These are phyloP conservation scores for Diophrys appendiculata DNA, from an alignment of 73 alveolate genomes.

Conservation along the genomic window DNA sequence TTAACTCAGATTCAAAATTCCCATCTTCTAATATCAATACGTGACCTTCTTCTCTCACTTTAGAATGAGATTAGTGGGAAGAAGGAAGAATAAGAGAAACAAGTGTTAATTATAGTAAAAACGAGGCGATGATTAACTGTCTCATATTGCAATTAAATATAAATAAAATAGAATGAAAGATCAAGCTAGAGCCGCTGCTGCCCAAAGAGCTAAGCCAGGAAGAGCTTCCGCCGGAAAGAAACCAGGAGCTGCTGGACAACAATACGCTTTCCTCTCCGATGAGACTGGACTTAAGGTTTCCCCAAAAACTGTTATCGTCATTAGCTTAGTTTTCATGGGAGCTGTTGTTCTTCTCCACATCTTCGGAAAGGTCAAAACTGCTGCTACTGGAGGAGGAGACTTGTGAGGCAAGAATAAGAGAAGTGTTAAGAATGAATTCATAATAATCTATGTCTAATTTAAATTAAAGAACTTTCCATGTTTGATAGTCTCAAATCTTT, in stretches of 20 bases:
- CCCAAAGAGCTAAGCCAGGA: constrained; percentile 38
- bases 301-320: constrained; percentile 61
- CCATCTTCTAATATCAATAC: neutral
- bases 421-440: constrained; percentile 1
- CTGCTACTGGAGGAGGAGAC: constrained; percentile 22
- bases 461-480: neutral
- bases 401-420: neutral
- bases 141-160: neutral
- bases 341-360: constrained; percentile 66
- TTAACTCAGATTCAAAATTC: neutral
- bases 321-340: constrained; percentile 62
- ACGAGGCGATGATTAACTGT: neutral
- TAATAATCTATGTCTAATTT: neutral
- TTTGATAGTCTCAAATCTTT: neutral
- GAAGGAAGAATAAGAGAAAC: no score
- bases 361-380: constrained; percentile 55
- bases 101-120: neutral
- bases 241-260: constrained; percentile 30
- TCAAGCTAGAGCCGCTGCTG: constrained; percentile 38
- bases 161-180: neutral
- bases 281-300: constrained; percentile 62
- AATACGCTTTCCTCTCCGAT: constrained; percentile 56
- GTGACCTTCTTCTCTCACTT: neutral
- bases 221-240: constrained; percentile 6
- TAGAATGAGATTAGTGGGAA: no score